Evolutionary conservation across 1,139 yeast genomes (phyloP).

Genomic region (Candida albicans): DNA sequence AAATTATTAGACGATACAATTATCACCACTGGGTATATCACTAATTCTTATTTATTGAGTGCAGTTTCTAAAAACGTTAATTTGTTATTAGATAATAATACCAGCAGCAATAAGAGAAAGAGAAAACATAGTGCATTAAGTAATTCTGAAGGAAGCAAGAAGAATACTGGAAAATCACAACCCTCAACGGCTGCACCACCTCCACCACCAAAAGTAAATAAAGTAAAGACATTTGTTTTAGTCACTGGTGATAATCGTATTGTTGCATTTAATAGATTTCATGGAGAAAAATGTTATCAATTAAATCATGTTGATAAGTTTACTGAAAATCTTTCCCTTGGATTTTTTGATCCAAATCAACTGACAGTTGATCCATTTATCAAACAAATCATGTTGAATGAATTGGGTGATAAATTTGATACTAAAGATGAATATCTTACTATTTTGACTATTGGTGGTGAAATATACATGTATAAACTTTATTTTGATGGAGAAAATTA

Average conservation of each 20-base stretch:
- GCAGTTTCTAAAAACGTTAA: constrained; percentile 44
- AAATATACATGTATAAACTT: constrained; percentile 64
- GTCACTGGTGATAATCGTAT: constrained; percentile 78
- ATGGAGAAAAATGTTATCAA: constrained; percentile 66
- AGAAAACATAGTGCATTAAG: constrained; percentile 23
- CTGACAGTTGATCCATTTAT: constrained; percentile 73
- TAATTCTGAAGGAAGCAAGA: no score
- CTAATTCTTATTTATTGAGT: constrained; percentile 44
- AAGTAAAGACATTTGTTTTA: constrained; percentile 57
- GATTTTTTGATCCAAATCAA: constrained; percentile 57
- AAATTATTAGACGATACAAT: constrained; percentile 57
- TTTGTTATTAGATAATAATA: constrained; percentile 21
- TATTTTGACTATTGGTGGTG: constrained; percentile 78
- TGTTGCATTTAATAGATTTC: constrained; percentile 62
- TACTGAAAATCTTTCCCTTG: constrained; percentile 52
- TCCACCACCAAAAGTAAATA: constrained; percentile 21
- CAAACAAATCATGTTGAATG: constrained; percentile 66
- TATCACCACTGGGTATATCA: constrained; percentile 67
- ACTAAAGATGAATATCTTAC: constrained; percentile 58
- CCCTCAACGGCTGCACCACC: constrained; percentile 16
- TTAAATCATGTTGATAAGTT: constrained; percentile 59
- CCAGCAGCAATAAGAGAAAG: constrained; percentile 29
- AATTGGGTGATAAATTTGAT: constrained; percentile 60
- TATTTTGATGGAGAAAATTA: constrained; percentile 52
- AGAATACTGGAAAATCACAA: no score